These are phyloP conservation scores for Geoglossum glabrum DNA, from an alignment of 495 filamentous ascomycete species.

Conservation along the genomic window DNA sequence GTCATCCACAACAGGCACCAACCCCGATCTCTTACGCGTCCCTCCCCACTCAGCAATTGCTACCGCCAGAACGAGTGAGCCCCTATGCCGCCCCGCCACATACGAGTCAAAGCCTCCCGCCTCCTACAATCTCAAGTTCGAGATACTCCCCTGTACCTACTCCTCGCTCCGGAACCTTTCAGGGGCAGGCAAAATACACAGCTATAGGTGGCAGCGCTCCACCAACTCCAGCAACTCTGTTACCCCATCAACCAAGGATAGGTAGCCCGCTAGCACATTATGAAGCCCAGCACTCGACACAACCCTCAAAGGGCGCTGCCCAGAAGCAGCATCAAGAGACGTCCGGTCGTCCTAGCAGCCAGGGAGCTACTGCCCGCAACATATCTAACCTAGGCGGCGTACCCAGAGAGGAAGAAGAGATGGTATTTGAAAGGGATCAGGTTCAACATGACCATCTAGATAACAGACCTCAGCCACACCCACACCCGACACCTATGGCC, in stretches of 20 bases:
- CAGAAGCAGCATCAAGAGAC: conserved; percentile 15
- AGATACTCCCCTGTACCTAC: conserved; percentile 45
- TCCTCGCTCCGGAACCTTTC: conserved; percentile 18
- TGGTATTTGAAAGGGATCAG: neutral
- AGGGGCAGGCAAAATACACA: conserved; percentile 21
- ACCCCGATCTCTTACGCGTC: conserved; percentile 25
- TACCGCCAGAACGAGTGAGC: conserved; percentile 36
- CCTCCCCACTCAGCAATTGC: conserved; percentile 12
- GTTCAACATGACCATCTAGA: neutral
- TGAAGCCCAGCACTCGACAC: neutral
- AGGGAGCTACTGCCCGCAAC: conserved; percentile 23
- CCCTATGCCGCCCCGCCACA: conserved; percentile 36
- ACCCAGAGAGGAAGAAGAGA: conserved; percentile 16
- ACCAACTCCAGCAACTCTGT: conserved; percentile 20
- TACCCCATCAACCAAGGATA: conserved; percentile 64
- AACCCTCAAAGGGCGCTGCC: neutral
- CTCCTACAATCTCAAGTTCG: conserved; percentile 17
- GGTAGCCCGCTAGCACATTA: conserved; percentile 54
- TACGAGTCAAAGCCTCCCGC: conserved; percentile 22
- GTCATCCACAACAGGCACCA: conserved; percentile 12
- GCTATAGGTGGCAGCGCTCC: conserved; percentile 18
- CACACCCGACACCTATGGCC: neutral
- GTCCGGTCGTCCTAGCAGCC: conserved; percentile 20
- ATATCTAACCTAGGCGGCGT: conserved; percentile 12
- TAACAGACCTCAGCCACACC: neutral